Base-by-base conservation (phyloP, 2,329 filamentous ascomycete genomes). In the Acarospora socialis region DNA sequence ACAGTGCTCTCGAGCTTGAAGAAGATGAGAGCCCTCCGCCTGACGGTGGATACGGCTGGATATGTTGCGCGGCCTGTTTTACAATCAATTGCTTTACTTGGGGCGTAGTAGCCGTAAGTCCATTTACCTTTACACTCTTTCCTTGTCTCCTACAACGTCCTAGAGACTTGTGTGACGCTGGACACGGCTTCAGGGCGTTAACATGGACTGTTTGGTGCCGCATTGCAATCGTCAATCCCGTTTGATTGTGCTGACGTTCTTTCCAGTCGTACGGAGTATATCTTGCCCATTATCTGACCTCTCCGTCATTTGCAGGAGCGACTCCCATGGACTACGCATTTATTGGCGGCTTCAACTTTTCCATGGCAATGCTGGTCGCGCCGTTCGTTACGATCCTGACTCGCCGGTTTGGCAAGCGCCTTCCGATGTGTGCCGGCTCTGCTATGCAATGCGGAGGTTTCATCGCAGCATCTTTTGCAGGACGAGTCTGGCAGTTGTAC, bases 261-360 rank as follows among this genome's bases (percentile, higher is more conserved):
- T n/a, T n/a, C n/a, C 29, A 46, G 36, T 49, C 49, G 9, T 63
- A 58, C 35, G 57, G 57, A 21, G 53, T 64, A 9, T 63, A 60
- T 34, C 50, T 63, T 0, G 50, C 53, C 4, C 51, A 60, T 31
- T 64, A 59, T 35, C 46, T 61, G 9, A 36, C 45, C 5, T 41
- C 50, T 21, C 32, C 49, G 6, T 45, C 46, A 6, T 61, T 57
- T 30, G 45, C 50, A 0, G 43, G 43, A 10, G 52, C 57, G 9
- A 46, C 43, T 1, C 30, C 50, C 0, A 43, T 57, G 24, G 51
- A 58, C 34, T 60, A 53, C 39, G 55, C 55, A 4, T 50, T 58
- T 25, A 49, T 60, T 16, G 56, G 57, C 4, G 54, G 56, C 10
- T 42, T 61, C 16, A 50, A 51, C 32, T 54, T 60, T 34, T 42